Evolutionary conservation across 768 basidiomycete genomes (phyloP), one percentile per base, ranked within the genome.

Genomic region (Phylloporus sp.): DNA sequence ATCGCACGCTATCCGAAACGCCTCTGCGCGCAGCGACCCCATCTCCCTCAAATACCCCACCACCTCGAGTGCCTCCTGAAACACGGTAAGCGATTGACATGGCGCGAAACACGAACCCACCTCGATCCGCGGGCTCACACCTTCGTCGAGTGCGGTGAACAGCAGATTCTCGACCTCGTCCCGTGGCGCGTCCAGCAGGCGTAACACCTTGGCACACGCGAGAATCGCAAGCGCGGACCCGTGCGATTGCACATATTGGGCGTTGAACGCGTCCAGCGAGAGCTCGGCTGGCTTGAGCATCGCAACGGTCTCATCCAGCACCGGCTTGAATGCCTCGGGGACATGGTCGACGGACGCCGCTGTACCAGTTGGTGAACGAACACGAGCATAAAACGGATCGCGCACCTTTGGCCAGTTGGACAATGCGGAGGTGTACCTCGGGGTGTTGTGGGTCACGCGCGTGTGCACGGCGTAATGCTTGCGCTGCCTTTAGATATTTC

Each of bases 401-500:
- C 76, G 28, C 53, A 88, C 86, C 74, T 61, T 68, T 69, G 56
- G 78, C 76, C 65, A 91, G 76, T 61, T 92, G 79, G 5, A 87
- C 74, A 35, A 86, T 66, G 29, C 91, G 81, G 16, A 83, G 57
- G 61, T 95, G 91, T 20, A 95, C 70, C 47, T 85, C 81, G 0
- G 92, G 80, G 50, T 85, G 64, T 15, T 81, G 70, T 0, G 79
- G 55, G 47, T 82, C 75, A 11, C 91, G 56, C 4, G 72, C 61
- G 16, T 73, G 73, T 0, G 86, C 89, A 5, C 69, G 73, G 11
- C 72, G 73, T 5, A 97, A 77, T 0, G 88, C 88, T 57, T 77
- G 76, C 4, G 82, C 67, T 0, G 94, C 94, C 59, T 91, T 89
- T 31, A 95, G 71, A 53, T 84, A 82, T 67, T 91, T 91, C 64